A percentile compares a stretch with the other conserved stretches of the same genome.
Conservation (phyloP, 2,329 filamentous ascomycete genomes). For the Venturia nashicola region DNA sequence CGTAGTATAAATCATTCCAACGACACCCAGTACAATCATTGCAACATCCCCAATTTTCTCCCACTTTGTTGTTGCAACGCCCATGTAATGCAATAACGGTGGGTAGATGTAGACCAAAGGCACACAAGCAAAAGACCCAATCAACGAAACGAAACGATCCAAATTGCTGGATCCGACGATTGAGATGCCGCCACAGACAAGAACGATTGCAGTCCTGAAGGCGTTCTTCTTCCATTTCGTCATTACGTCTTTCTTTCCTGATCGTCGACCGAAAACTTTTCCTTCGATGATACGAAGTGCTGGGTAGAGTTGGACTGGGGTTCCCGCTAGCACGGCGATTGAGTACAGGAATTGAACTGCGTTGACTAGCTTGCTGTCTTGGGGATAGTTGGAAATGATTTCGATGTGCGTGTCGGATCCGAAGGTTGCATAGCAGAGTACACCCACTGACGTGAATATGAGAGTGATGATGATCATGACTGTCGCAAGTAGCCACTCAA, state of each 20-base stretch:
- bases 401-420: conserved; percentile 57
- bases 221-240: conserved; percentile 71
- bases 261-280: conserved; percentile 50
- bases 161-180: conserved; percentile 55
- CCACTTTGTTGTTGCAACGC: conserved; percentile 44
- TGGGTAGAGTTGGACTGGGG: conserved; percentile 64
- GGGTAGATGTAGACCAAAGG: conserved; percentile 70
- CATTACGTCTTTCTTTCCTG: conserved; percentile 49
- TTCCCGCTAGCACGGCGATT: conserved; percentile 59
- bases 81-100: conserved; percentile 56
- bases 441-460: conserved; percentile 60
- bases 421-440: conserved; percentile 63
- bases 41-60: conserved; percentile 47
- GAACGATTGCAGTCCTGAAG: conserved; percentile 45
- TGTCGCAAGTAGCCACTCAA: conserved; percentile 50
- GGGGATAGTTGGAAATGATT: conserved; percentile 65
- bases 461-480: conserved; percentile 65
- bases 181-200: conserved; percentile 47
- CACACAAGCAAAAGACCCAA: conserved; percentile 64
- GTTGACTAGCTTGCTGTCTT: conserved; percentile 59
- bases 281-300: conserved; percentile 60
- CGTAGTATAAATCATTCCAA: conserved; percentile 63
- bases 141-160: conserved; percentile 63
- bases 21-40: conserved; percentile 50
- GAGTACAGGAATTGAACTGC: conserved; percentile 65